Evolutionary conservation across 805 yeast species (phyloP).

Genomic region (Tetrapisispora arboricola): DNA sequence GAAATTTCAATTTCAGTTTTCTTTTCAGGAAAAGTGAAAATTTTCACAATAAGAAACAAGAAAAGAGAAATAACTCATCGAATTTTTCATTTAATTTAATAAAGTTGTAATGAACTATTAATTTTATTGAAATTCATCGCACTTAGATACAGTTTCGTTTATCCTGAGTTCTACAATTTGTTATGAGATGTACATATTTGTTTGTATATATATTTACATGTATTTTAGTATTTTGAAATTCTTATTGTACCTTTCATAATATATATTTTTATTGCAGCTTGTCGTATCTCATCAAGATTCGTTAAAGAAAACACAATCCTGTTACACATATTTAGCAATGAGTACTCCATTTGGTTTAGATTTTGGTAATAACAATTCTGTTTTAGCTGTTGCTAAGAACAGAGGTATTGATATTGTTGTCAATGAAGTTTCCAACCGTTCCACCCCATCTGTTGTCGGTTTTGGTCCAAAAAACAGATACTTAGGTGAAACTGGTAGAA

Average conservation of each 20-base stretch:
- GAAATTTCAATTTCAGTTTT: background rate
- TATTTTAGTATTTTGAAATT: no score
- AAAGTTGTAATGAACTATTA: no score
- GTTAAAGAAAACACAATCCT: background rate
- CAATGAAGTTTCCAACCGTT: conserved; percentile 94
- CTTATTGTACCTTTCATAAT: no score
- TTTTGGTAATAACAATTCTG: conserved; percentile 90
- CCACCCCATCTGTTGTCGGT: conserved; percentile 87
- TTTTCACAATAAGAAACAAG: conserved; percentile 2
- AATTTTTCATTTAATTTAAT: background rate
- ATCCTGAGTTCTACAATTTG: no score
- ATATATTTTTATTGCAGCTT: no score
- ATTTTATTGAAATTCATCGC: no score
- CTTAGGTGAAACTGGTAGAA: conserved; percentile 90
- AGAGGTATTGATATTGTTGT: conserved; percentile 96
- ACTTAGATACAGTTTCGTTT: no score
- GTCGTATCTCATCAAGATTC: background rate
- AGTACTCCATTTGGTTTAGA: conserved; percentile 95
- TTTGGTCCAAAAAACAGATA: conserved; percentile 81
- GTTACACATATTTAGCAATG: conserved; percentile 35
- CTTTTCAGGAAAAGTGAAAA: background rate
- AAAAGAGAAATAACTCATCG: background rate
- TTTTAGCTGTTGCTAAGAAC: conserved; percentile 91
- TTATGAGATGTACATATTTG: no score
- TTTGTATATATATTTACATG: no score